Conservation (phyloP, 179 eudicot genomes). For the Actinidia chinensis region DNA sequence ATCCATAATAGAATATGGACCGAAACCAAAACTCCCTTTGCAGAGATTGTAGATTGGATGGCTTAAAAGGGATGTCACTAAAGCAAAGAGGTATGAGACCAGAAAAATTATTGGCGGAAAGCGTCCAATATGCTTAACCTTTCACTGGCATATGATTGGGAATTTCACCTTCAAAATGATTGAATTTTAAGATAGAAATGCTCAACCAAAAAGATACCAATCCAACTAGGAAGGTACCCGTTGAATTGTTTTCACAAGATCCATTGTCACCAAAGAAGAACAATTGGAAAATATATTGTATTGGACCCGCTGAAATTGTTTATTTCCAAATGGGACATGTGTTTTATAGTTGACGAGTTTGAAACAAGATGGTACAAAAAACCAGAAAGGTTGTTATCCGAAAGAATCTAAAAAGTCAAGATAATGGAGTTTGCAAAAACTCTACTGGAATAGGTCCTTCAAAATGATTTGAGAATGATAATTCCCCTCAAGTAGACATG, state of each 20-base stretch:
- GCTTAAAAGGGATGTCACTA: conserved; percentile 1
- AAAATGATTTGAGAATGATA: conserved; percentile 6
- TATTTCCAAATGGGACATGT: not conserved
- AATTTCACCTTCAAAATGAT: conserved; percentile 21
- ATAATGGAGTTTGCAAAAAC: not conserved
- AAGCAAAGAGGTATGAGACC: conserved; percentile 30
- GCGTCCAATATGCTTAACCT: conserved; percentile 22
- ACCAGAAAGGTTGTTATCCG: conserved; percentile 9
- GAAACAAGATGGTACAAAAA: conserved; percentile 13
- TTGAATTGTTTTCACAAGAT: too few relatives aligned
- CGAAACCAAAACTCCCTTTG: not conserved
- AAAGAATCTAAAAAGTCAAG: conserved; percentile 12
- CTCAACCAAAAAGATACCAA: conserved; percentile 12
- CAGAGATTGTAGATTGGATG: conserved; percentile 11
- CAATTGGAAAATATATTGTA: not conserved
- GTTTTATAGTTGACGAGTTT: not conserved
- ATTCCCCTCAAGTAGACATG: not conserved
- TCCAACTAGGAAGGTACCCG: conserved; percentile 27
- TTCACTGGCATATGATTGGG: conserved; percentile 24
- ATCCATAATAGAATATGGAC: not conserved
- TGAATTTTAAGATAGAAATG: conserved; percentile 16
- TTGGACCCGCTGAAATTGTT: not conserved
- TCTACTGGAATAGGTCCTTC: conserved; percentile 15
- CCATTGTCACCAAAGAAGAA: conserved; percentile 19
- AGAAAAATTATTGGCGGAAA: conserved; percentile 25